Percentiles rank a stretch among this genome's conserved stretches.
These are phyloP conservation scores for Amphicarpaea edgeworthii DNA, from an alignment of 306 rosid species.

Conservation along the genomic window DNA sequence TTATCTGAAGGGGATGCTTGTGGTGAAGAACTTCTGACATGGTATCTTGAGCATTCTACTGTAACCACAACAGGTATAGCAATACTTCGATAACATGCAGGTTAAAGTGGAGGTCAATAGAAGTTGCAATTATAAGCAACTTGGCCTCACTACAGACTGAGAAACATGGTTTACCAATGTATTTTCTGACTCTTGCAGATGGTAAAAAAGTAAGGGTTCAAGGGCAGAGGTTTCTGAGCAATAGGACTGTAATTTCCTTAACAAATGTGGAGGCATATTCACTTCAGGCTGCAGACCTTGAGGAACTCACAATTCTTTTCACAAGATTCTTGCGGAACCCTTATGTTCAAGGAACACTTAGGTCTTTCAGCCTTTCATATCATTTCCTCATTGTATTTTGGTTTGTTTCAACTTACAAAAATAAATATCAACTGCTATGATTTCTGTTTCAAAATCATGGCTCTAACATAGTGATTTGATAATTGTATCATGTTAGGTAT, in stretches of 20 bases:
- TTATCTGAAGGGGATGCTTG: constrained; percentile 30
- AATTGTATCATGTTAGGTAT: constrained; percentile 51
- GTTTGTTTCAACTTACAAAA: constrained; percentile 3
- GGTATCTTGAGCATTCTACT: neutral
- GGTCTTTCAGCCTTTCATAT: constrained; percentile 62
- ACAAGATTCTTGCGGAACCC: constrained; percentile 76
- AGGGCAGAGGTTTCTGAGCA: neutral
- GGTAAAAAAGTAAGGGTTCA: too few relatives aligned
- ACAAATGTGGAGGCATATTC: constrained; percentile 85
- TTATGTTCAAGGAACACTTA: constrained; percentile 78
- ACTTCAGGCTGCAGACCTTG: constrained; percentile 76
- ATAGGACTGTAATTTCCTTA: constrained; percentile 67
- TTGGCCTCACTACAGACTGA: too few relatives aligned
- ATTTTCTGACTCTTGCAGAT: too few relatives aligned
- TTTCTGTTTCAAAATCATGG: constrained; percentile 14
- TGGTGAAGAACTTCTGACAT: too few relatives aligned
- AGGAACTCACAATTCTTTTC: constrained; percentile 77
- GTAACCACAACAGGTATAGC: neutral
- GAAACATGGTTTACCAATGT: too few relatives aligned
- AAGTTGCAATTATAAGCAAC: too few relatives aligned
- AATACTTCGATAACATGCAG: too few relatives aligned
- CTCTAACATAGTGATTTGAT: constrained; percentile 14
- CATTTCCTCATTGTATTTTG: neutral
- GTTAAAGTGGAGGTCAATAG: too few relatives aligned
- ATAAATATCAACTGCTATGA: neutral